A percentile compares a stretch with the other conserved stretches of the same genome.
Conservation (phyloP, 257 asterid genomes). For the Salvia splendens region DNA sequence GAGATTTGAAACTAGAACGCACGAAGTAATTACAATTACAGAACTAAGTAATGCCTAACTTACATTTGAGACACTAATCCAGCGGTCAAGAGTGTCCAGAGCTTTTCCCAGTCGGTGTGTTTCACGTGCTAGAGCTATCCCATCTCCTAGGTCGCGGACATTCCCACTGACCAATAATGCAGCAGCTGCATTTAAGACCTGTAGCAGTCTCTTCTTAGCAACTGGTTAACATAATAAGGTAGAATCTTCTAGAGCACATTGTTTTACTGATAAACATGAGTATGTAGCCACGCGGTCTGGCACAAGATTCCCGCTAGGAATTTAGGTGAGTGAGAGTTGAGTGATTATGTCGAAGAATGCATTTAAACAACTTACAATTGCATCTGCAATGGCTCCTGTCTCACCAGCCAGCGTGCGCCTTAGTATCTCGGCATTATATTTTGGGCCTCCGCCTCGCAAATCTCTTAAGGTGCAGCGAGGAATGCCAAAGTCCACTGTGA, state of each 20-base stretch:
- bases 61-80: constrained; percentile 46
- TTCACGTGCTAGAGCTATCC: constrained; percentile 48
- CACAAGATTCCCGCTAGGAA: neutral
- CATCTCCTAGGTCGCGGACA: constrained; percentile 44
- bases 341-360: neutral
- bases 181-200: constrained; percentile 59
- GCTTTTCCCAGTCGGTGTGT: constrained; percentile 56
- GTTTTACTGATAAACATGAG: neutral
- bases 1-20: neutral
- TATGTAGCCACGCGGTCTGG: neutral
- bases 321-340: neutral
- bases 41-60: constrained; percentile 11
- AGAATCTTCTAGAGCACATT: neutral
- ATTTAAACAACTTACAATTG: constrained; percentile 52
- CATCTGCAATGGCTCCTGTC: constrained; percentile 77
- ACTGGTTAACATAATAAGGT: neutral
- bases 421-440: constrained; percentile 65
- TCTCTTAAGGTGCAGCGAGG: constrained; percentile 67
- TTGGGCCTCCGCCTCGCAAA: constrained; percentile 74
- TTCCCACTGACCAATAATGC: constrained; percentile 51
- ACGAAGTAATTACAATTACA: neutral
- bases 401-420: constrained; percentile 71
- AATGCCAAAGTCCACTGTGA: constrained; percentile 72
- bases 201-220: constrained; percentile 19
- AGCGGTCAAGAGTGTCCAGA: constrained; percentile 43